These are phyloP conservation scores for Pontederia crassipes DNA, from an alignment of 176 grass and related monocot species.

Conservation along the genomic window DNA sequence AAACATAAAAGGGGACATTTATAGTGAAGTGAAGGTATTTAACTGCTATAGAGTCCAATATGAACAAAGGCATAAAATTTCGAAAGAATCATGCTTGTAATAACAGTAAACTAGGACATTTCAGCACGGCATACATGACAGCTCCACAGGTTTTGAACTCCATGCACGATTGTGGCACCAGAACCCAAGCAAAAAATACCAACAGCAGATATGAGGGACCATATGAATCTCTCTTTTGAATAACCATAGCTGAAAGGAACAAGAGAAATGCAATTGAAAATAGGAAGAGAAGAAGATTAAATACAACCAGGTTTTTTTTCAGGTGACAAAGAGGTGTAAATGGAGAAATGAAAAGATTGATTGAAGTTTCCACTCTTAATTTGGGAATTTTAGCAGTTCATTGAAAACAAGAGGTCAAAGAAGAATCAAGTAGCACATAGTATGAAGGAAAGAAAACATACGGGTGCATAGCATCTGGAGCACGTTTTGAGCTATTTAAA, in stretches of 20 bases:
- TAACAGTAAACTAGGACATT: not conserved
- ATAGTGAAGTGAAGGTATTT: conserved; percentile 10
- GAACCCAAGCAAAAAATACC: conserved; percentile 97
- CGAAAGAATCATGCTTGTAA: not conserved
- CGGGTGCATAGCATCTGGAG: conserved; percentile 92
- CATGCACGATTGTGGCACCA: conserved; percentile 92
- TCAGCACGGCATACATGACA: conserved; percentile 48
- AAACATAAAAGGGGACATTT: conserved; percentile 3
- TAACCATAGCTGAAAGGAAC: conserved; percentile 72
- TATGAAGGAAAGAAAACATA: conserved; percentile 32
- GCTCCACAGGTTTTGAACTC: conserved; percentile 92
- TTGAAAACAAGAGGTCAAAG: not conserved
- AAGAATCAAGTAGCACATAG: conserved; percentile 12
- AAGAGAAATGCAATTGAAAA: conserved; percentile 2
- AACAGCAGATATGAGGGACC: conserved; percentile 98
- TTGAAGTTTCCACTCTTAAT: not conserved
- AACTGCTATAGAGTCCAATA: not conserved
- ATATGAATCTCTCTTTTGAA: conserved; percentile 99
- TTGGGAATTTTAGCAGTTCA: not conserved
- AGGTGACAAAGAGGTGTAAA: too few relatives aligned
- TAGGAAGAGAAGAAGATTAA: conserved; percentile 16
- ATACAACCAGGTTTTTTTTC: not conserved
- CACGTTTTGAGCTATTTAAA: conserved; percentile 84
- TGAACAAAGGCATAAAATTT: conserved; percentile 2
- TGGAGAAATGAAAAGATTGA: too few relatives aligned